Percentiles rank a stretch among this genome's conserved stretches.
Evolutionary conservation across 352 stramenopile species (phyloP).

Genomic region (Globisporangium echinulatum): DNA sequence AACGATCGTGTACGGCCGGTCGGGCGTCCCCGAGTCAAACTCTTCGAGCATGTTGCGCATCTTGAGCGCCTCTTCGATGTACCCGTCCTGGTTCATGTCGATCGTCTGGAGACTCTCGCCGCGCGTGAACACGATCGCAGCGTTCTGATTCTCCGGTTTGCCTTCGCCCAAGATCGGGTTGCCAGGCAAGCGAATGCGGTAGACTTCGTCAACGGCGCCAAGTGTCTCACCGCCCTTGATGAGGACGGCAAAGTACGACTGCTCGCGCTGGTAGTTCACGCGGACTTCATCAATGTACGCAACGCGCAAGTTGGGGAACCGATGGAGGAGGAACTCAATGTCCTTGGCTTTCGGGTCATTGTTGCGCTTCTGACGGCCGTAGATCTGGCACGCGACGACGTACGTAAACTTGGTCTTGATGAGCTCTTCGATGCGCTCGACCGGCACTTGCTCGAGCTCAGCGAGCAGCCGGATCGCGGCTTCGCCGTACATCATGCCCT

Average conservation of each 20-base stretch:
- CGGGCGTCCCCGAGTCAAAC: constrained; percentile 84
- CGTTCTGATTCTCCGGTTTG: constrained; percentile 99
- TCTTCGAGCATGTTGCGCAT: constrained; percentile 99
- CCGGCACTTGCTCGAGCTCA: constrained; percentile 90
- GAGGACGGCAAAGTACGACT: constrained; percentile 96
- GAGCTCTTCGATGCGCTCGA: constrained; percentile 92
- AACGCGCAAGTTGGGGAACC: constrained; percentile 95
- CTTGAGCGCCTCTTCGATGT: constrained; percentile 98
- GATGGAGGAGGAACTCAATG: constrained; percentile 97
- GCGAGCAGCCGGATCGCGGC: constrained; percentile 95
- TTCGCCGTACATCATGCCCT: constrained; percentile 99
- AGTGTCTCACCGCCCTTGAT: constrained; percentile 90
- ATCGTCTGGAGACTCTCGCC: constrained; percentile 98
- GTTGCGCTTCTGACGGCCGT: constrained; percentile 97
- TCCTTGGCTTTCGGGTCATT: constrained; percentile 98
- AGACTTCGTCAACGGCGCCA: constrained; percentile 88
- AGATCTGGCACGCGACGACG: constrained; percentile 98
- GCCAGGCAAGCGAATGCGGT: constrained; percentile 95
- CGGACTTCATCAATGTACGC: constrained; percentile 98
- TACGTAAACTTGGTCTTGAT: constrained; percentile 99
- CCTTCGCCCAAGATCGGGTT: constrained; percentile 98
- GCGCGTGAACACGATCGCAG: constrained; percentile 98
- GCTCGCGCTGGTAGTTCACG: constrained; percentile 92
- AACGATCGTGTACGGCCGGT: constrained; percentile 92
- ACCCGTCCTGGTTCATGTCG: constrained; percentile 99